A percentile compares a stretch with the other conserved stretches of the same genome.
Evolutionary conservation across 108 stramenopile species (phyloP).

Genomic region (Nitzschia palea): DNA sequence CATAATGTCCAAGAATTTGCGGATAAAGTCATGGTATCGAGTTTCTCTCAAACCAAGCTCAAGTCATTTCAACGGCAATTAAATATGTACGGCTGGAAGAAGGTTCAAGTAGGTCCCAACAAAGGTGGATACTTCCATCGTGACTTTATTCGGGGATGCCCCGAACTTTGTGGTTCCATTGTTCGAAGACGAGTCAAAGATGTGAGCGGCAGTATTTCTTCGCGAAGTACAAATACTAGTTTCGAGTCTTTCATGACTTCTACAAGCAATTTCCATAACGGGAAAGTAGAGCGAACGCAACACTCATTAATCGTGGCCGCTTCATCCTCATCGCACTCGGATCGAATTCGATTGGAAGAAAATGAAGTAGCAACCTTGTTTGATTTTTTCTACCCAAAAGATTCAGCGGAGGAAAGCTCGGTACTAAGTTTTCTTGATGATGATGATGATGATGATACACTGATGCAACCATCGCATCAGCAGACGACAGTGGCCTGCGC

Average conservation of each 20-base stretch:
- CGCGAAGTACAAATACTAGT: too few relatives aligned
- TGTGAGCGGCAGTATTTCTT: too few relatives aligned
- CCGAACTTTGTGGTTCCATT: slow-evolving; percentile 3
- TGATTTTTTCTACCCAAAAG: not conserved
- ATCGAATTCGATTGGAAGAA: not conserved
- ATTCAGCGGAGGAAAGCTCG: too few relatives aligned
- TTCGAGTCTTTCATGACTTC: too few relatives aligned
- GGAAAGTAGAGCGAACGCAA: too few relatives aligned
- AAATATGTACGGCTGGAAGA: slow-evolving; percentile 33
- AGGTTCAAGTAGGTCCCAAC: slow-evolving; percentile 21
- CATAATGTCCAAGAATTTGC: slow-evolving; percentile 8
- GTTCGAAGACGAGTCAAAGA: not conserved
- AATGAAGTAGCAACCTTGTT: not conserved
- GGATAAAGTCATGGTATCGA: slow-evolving; percentile 7
- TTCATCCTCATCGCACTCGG: too few relatives aligned
- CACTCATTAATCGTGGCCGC: too few relatives aligned
- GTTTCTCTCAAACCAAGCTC: slow-evolving; percentile 34
- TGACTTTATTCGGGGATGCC: slow-evolving; percentile 25
- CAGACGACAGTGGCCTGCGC: too few relatives aligned
- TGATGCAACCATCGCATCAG: too few relatives aligned
- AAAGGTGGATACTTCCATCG: slow-evolving; percentile 38
- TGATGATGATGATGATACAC: too few relatives aligned
- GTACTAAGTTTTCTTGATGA: too few relatives aligned
- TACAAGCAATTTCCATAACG: too few relatives aligned
- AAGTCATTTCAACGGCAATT: slow-evolving; percentile 40